Evolutionary conservation across 2,329 filamentous ascomycete genomes (phyloP).

Genomic region (Colletotrichum sp.): DNA sequence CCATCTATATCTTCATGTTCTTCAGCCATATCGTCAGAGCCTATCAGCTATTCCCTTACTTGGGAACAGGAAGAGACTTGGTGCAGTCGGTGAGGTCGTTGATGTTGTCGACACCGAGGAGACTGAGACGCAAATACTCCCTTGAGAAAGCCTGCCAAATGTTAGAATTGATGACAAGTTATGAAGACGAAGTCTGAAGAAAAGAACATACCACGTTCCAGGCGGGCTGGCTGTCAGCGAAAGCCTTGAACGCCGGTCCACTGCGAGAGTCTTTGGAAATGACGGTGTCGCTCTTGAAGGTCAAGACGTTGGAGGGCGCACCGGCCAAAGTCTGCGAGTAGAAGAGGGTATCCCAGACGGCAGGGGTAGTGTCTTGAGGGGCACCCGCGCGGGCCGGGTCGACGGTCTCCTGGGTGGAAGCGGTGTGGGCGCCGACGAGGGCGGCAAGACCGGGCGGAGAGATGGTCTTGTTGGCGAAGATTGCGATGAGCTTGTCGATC

Average conservation of each 20-base stretch:
- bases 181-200: not conserved
- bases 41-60: not conserved
- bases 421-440: constrained; percentile 58
- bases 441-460: constrained; percentile 52
- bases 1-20: not conserved
- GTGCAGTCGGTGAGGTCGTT: constrained; percentile 61
- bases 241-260: constrained; percentile 38
- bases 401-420: constrained; percentile 51
- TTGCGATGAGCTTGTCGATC: constrained; percentile 48
- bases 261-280: constrained; percentile 41
- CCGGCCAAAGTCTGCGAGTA: constrained; percentile 44
- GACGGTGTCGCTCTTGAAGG: constrained; percentile 44
- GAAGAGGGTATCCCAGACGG: constrained; percentile 56
- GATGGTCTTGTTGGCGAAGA: constrained; percentile 60
- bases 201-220: constrained; percentile 44
- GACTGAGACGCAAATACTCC: constrained; percentile 57
- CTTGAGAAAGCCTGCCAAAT: constrained; percentile 48
- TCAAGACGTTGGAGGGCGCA: constrained; percentile 39
- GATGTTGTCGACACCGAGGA: constrained; percentile 61
- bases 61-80: constrained; percentile 44
- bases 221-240: constrained; percentile 35
- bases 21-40: not conserved
- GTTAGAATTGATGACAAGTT: not conserved
- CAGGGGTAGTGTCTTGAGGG: constrained; percentile 57
- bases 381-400: constrained; percentile 42